Percentiles rank a stretch among this genome's conserved stretches.
Evolutionary conservation across 768 basidiomycete genomes (phyloP).

Genomic region (Kwoniella heveanensis): DNA sequence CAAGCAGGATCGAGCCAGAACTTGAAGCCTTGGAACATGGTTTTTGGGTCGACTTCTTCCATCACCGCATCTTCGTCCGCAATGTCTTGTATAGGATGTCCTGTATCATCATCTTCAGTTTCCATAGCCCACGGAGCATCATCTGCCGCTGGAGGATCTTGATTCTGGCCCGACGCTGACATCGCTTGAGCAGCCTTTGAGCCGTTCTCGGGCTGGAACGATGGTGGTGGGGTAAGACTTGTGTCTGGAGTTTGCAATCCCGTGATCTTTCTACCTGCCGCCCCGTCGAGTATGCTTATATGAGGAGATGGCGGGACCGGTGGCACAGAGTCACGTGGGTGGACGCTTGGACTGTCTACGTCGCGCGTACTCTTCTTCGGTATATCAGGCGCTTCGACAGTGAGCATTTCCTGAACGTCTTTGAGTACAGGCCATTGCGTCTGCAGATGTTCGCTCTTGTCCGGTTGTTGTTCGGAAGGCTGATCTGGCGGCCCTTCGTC

Average conservation of each 20-base stretch:
- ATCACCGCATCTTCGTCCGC: not conserved
- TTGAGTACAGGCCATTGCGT: too few relatives aligned
- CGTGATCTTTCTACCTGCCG: not conserved
- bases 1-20: constrained; percentile 33
- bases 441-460: not conserved
- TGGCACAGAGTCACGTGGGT: not conserved
- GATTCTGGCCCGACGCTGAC: not conserved
- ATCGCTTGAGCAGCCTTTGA: not conserved
- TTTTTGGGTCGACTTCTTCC: constrained; percentile 4
- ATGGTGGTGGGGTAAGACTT: not conserved
- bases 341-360: too few relatives aligned
- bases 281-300: not conserved
- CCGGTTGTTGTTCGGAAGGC: not conserved
- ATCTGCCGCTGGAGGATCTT: not conserved
- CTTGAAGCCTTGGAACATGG: constrained; percentile 20
- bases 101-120: not conserved
- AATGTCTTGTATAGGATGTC: not conserved
- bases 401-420: too few relatives aligned
- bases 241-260: not conserved
- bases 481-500: constrained; percentile 1
- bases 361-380: too few relatives aligned
- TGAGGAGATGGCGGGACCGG: not conserved
- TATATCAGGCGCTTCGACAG: too few relatives aligned
- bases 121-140: not conserved
- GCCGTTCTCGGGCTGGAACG: not conserved